phyloP scores from a whole-genome alignment of 2,329 filamentous ascomycete genomes.

The Tricladium varicosporioides region DNA sequence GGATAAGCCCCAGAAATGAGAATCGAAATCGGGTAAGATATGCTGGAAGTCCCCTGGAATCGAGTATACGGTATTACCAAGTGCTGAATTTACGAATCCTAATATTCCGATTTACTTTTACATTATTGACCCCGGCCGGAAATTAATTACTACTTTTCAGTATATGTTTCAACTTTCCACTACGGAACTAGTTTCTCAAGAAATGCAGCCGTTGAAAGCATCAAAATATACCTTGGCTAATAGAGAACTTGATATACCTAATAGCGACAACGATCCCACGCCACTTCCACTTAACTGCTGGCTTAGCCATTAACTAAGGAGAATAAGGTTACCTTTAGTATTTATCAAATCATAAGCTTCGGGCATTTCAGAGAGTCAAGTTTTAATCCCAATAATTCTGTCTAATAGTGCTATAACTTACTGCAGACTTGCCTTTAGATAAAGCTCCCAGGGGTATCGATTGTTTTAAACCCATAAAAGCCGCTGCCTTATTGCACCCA shows the following conservation, averaged over 20 bases:
- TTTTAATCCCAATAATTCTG: too few species aligned
- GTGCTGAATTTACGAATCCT: background rate
- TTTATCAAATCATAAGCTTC: background rate
- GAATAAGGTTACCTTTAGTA: background rate
- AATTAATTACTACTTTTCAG: background rate
- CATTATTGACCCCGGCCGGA: background rate
- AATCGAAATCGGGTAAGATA: background rate
- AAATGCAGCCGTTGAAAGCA: background rate
- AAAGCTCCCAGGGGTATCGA: too few species aligned
- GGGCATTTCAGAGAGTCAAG: background rate
- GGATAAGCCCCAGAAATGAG: background rate
- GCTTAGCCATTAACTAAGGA: background rate
- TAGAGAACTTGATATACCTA: background rate
- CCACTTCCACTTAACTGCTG: background rate
- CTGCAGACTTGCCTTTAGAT: too few species aligned
- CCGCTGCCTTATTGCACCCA: background rate
- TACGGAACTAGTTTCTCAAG: background rate
- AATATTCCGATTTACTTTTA: background rate
- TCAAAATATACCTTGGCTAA: background rate
- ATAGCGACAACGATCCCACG: background rate
- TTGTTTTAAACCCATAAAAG: too few species aligned
- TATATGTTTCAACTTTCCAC: background rate
- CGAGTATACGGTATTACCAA: background rate
- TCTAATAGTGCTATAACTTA: too few species aligned
- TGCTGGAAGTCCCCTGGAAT: background rate